phyloP scores from a whole-genome alignment of 305 asterid genomes.

The Fraxinus sp. region DNA sequence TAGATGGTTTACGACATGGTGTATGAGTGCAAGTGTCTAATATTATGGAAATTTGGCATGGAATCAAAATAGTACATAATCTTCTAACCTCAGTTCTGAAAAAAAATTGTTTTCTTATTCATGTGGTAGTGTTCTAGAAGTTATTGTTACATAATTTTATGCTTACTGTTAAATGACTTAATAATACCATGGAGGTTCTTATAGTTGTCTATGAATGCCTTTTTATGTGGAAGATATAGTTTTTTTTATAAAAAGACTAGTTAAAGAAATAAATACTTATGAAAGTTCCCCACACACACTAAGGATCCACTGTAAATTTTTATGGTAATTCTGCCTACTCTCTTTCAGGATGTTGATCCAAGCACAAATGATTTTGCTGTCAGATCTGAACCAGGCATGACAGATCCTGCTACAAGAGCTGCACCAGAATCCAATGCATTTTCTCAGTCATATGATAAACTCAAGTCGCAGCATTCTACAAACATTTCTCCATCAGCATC shows the following conservation, averaged over 20 bases:
- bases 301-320: background rate
- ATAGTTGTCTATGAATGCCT: background rate
- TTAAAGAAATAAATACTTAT: background rate
- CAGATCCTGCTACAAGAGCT: slow-evolving; percentile 36
- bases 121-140: slow-evolving; percentile 7
- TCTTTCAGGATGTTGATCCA: slow-evolving; percentile 54
- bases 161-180: background rate
- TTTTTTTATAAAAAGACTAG: background rate
- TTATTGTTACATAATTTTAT: background rate
- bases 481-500: slow-evolving; percentile 41
- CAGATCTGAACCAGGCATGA: slow-evolving; percentile 30
- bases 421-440: slow-evolving; percentile 39
- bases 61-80: background rate
- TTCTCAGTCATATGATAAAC: slow-evolving; percentile 35
- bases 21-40: background rate
- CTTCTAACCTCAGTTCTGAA: background rate
- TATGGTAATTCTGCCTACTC: slow-evolving; percentile 16
- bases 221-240: slow-evolving; percentile 2
- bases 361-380: slow-evolving; percentile 33
- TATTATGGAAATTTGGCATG: background rate
- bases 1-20: background rate
- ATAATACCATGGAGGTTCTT: slow-evolving; percentile 8
- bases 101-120: background rate
- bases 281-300: background rate
- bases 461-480: slow-evolving; percentile 36